phyloP scores from a whole-genome alignment of 1,284 basidiomycete species.

The Cutaneotrichosporon sp. region DNA sequence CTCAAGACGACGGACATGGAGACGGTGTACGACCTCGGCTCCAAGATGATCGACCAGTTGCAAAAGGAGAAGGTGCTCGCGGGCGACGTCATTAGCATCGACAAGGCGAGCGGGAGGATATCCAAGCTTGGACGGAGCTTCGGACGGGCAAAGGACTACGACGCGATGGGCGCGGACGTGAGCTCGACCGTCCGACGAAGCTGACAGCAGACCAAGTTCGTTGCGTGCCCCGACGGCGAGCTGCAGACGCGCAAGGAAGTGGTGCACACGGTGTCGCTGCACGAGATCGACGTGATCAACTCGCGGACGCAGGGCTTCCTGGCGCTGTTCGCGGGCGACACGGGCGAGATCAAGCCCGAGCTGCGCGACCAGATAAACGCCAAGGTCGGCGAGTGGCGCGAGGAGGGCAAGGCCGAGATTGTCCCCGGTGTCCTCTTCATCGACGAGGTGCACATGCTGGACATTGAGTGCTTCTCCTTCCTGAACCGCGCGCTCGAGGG shows the following conservation, averaged over 20 bases:
- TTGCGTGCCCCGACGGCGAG: conserved; percentile 97
- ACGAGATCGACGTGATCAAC: conserved; percentile 99
- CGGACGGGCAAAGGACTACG: conserved; percentile 94
- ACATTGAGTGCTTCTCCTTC: conserved; percentile 99
- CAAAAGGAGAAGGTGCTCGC: conserved; percentile 97
- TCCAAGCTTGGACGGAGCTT: conserved; percentile 95
- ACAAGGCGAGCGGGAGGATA: conserved; percentile 97
- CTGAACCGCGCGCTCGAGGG: conserved; percentile 93
- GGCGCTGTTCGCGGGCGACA: conserved; percentile 76
- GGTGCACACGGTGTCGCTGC: conserved; percentile 93
- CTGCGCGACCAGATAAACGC: conserved; percentile 94
- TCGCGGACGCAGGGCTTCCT: conserved; percentile 87
- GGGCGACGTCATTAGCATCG: conserved; percentile 93
- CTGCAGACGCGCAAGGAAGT: conserved; percentile 97
- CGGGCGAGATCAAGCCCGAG: conserved; percentile 98
- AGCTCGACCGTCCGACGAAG: conserved; percentile 44
- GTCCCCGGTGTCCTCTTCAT: conserved; percentile 94
- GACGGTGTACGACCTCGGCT: conserved; percentile 97
- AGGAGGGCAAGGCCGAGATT: conserved; percentile 98
- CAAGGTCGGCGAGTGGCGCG: conserved; percentile 96
- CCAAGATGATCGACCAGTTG: conserved; percentile 98
- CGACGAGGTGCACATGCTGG: conserved; percentile 98
- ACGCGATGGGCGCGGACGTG: conserved; percentile 98
- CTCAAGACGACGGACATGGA: conserved; percentile 99
- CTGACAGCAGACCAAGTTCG: conserved; percentile 79